These are phyloP conservation scores for Zygosaccharomyces lentus DNA, from an alignment of 805 yeast species.

Conservation along the genomic window DNA sequence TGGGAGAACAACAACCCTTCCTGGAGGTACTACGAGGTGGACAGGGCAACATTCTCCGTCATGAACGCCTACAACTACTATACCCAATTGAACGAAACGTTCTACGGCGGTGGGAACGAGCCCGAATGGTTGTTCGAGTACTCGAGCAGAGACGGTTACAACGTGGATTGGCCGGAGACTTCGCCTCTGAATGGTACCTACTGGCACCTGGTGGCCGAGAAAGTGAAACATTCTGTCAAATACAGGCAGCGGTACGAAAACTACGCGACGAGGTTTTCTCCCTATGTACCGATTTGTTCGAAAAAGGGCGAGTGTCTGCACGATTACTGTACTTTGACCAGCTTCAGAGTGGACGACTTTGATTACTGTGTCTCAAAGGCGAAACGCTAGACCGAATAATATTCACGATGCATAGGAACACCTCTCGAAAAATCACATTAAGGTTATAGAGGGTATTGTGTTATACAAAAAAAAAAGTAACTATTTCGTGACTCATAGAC, in stretches of 20 bases:
- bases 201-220: conserved; percentile 55
- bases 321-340: conserved; percentile 41
- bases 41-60: conserved; percentile 53
- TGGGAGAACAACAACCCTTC: conserved; percentile 57
- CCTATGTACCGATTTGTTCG: conserved; percentile 48
- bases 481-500: too few species aligned
- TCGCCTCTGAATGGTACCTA: conserved; percentile 64
- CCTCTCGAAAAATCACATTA: too few species aligned
- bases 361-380: conserved; percentile 24
- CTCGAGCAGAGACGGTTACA: conserved; percentile 56
- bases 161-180: conserved; percentile 50
- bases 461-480: too few species aligned
- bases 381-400: conserved; percentile 1
- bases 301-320: conserved; percentile 33
- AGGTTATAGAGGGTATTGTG: background rate
- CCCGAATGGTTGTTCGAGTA: conserved; percentile 63
- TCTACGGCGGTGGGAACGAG: conserved; percentile 48
- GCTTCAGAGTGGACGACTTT: conserved; percentile 37
- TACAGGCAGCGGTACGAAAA: conserved; percentile 48
- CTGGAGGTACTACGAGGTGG: conserved; percentile 70
- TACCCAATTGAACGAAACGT: conserved; percentile 56
- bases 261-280: conserved; percentile 51
- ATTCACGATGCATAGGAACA: background rate
- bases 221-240: conserved; percentile 40
- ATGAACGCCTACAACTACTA: conserved; percentile 58